Evolutionary conservation across 2,329 filamentous ascomycete genomes (phyloP).

Genomic region (Alternaria gansuensis): DNA sequence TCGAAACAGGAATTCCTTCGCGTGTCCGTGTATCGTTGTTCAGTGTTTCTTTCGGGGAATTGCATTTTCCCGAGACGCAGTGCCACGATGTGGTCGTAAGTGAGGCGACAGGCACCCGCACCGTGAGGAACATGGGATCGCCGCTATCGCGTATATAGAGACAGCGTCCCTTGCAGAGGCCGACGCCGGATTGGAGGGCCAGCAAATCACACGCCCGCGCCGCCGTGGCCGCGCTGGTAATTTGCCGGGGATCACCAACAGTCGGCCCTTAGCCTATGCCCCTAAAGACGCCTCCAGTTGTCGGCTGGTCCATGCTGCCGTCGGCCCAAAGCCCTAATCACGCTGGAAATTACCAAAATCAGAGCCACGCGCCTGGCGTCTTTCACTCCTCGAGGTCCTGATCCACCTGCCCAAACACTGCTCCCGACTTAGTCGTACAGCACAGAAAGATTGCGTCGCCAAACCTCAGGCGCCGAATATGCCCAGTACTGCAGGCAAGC

Average conservation of each 20-base stretch:
- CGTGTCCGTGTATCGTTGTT: background rate
- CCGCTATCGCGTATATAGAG: conserved; percentile 13
- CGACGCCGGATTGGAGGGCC: conserved; percentile 7
- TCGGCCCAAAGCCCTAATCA: conserved; percentile 32
- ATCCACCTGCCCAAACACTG: conserved; percentile 19
- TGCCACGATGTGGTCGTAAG: conserved; percentile 3
- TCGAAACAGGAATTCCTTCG: conserved; percentile 2
- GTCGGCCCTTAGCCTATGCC: conserved; percentile 26
- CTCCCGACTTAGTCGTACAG: conserved; percentile 2
- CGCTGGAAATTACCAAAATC: conserved; percentile 31
- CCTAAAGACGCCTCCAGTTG: conserved; percentile 28
- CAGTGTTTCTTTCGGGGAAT: conserved; percentile 7
- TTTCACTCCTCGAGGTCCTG: conserved; percentile 28
- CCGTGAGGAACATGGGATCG: conserved; percentile 19
- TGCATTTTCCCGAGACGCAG: conserved; percentile 1
- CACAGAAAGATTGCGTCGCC: conserved; percentile 4
- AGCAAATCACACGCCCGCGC: conserved; percentile 20
- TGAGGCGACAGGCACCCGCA: conserved; percentile 16
- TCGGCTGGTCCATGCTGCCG: conserved; percentile 31
- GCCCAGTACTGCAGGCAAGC: conserved; percentile 31
- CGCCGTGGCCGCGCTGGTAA: conserved; percentile 16
- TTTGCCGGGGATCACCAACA: conserved; percentile 21
- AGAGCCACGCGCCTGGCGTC: conserved; percentile 30
- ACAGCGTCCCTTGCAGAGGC: conserved; percentile 27
- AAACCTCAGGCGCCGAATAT: conserved; percentile 26